Base-by-base conservation (phyloP, 495 filamentous ascomycete species). In the Xylaria castorea region DNA sequence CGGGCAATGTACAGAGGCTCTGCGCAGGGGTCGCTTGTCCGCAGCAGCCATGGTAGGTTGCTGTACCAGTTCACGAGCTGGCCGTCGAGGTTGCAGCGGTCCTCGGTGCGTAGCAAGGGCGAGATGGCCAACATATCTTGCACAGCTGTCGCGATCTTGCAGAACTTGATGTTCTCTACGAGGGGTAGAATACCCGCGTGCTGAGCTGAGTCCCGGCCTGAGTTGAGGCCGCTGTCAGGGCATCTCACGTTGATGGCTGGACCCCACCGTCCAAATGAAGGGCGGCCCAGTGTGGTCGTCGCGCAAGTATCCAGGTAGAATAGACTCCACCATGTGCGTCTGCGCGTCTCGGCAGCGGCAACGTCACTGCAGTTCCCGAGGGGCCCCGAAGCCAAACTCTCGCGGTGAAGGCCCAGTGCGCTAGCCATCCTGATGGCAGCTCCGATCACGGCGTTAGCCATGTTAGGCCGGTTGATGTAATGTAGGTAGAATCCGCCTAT, bases 281-380 rank as follows among this genome's bases (percentile, higher is more conserved):
- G 92, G 50, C 92, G 85, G n/a, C 92, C 92, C 64, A 92, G 87
- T 25, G 92, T 94, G 65, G 91, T 92, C 9, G 87, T 88, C 7
- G 89, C 92, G 91, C 92, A 95, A 1, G 92, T 92, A 81, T 95
- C 92, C 71, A 95, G 85, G 81, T 91, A 93, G 82, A 92, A 92
- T 66, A 94, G 80, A 50, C 88, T 91, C 92, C 92, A 95, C 92
- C 92, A 95, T 36, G 92, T 91, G 51, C 91, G 84, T 61, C 92
- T 81, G 71, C 91, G 87, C 22, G 91, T 89, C 73, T 94, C 91
- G 44, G 85, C 84, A 8, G 89, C 85, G 8, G 83, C 82, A 65
- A 87, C 79, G 75, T 88, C 88, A 66, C 82, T 86, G 72, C 84
- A 84, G 20, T 71, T 70, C n/a, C 78, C 74, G 9, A 71, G 64